Conservation (phyloP, 2,329 filamentous ascomycete species). For the Emergomyces africanus region DNA sequence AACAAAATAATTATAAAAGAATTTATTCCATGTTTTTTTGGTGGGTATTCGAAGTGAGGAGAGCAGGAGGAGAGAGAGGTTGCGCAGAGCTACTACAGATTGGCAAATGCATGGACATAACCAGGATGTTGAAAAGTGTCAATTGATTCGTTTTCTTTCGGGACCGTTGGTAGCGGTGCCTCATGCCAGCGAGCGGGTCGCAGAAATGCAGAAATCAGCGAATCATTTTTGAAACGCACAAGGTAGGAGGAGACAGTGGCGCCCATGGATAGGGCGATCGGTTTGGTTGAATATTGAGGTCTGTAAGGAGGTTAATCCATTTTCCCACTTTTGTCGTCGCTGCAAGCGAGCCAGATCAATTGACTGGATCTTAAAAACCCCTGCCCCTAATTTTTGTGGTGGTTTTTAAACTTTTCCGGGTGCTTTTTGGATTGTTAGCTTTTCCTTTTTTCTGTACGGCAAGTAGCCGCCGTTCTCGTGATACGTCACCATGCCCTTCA, state of each 20-base stretch:
- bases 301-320: not conserved
- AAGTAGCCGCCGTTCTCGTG: slow-evolving; percentile 2
- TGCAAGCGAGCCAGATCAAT: not conserved
- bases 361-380: not conserved
- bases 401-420: not conserved
- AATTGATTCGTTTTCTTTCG: not conserved
- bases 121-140: not conserved
- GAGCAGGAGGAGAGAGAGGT: not conserved
- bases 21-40: not conserved
- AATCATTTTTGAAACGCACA: too few relatives aligned
- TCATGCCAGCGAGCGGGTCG: not conserved
- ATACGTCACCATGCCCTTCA: not conserved
- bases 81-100: not conserved
- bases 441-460: not conserved
- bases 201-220: not conserved
- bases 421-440: not conserved
- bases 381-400: not conserved
- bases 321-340: not conserved
- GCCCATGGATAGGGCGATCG: not conserved
- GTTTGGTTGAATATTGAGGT: not conserved
- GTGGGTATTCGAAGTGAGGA: not conserved
- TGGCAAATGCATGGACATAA: not conserved
- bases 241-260: not conserved
- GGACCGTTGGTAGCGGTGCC: not conserved
- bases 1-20: not conserved